Conservation (phyloP, 345 rosid genomes). For the Populus ilicifolia region DNA sequence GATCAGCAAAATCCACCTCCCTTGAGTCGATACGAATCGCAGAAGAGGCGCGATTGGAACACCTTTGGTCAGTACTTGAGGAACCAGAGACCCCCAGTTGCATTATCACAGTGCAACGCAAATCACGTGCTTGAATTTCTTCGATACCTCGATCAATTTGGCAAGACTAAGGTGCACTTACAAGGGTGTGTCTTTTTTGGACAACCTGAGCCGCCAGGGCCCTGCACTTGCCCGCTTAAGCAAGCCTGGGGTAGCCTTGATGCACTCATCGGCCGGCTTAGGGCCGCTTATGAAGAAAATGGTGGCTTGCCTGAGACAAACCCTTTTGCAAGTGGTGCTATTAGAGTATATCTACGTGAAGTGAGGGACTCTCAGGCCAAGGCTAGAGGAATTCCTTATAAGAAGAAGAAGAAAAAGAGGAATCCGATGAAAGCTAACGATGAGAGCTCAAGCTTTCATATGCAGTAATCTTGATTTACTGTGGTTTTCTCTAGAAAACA, state of each 20-base stretch:
- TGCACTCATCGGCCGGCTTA: slow-evolving; percentile 80
- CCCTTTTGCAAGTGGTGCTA: slow-evolving; percentile 74
- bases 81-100: slow-evolving; percentile 79
- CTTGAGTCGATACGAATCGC: slow-evolving; percentile 76
- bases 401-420: slow-evolving; percentile 83
- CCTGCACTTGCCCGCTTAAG: slow-evolving; percentile 72
- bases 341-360: slow-evolving; percentile 66
- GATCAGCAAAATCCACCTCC: slow-evolving; percentile 35
- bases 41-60: slow-evolving; percentile 86
- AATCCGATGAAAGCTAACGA: slow-evolving; percentile 31
- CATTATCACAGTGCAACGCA: slow-evolving; percentile 55
- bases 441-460: slow-evolving; percentile 35
- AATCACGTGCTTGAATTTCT: slow-evolving; percentile 75
- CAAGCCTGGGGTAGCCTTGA: slow-evolving; percentile 97
- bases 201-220: slow-evolving; percentile 75
- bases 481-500: slow-evolving; percentile 1
- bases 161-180: slow-evolving; percentile 82
- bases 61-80: slow-evolving; percentile 87
- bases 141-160: slow-evolving; percentile 76
- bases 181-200: slow-evolving; percentile 78
- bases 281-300: slow-evolving; percentile 86
- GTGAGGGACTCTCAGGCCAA: slow-evolving; percentile 81
- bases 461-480: slow-evolving; percentile 34
- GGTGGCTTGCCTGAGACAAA: slow-evolving; percentile 77
- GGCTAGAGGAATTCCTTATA: slow-evolving; percentile 83